Conservation (phyloP, 441 rosid species). For the Gossypium gossypioides region DNA sequence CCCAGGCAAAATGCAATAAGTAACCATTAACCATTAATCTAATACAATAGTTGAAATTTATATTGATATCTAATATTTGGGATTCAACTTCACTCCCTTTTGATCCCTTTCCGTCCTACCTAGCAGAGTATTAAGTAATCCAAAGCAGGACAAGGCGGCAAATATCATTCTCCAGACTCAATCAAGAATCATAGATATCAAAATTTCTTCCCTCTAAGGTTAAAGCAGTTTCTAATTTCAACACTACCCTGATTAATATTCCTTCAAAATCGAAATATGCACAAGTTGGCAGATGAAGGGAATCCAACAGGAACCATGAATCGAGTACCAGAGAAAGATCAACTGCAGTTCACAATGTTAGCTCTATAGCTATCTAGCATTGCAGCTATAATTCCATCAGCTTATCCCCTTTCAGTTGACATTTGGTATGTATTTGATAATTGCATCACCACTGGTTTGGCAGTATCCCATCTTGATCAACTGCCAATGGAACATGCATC, state of each 20-base stretch:
- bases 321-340: not conserved
- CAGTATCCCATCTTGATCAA: not conserved
- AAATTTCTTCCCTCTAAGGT: not conserved
- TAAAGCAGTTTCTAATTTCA: not conserved
- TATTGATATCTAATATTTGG: not conserved
- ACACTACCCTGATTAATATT: not conserved
- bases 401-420: not conserved
- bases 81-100: not conserved
- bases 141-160: not conserved
- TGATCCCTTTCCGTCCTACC: not conserved
- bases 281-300: conserved; percentile 3
- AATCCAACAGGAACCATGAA: conserved; percentile 6
- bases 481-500: conserved; percentile 1
- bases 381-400: not conserved
- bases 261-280: not conserved
- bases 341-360: not conserved
- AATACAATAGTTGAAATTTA: not conserved
- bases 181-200: not conserved
- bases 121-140: not conserved
- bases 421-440: not conserved
- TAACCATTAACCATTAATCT: not conserved
- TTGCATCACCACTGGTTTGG: not conserved
- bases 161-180: not conserved
- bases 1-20: not conserved
- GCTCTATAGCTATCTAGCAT: not conserved